Conservation (phyloP, 1,284 basidiomycete species). For the Puccinia coronata region DNA sequence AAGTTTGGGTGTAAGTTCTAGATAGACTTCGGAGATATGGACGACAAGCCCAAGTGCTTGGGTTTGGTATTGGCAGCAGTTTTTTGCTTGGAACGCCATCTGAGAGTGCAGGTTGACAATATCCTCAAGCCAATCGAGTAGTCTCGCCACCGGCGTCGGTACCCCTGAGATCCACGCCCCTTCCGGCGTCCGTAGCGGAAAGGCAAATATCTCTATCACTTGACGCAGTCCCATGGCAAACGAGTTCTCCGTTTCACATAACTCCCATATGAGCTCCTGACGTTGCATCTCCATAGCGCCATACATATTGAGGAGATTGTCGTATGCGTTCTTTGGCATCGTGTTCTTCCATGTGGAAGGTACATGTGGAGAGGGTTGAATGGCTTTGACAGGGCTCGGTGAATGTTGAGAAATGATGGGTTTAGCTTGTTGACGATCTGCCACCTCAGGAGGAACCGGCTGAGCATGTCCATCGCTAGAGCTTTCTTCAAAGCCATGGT, state of each 20-base stretch:
- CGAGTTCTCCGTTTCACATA: slow-evolving; percentile 69
- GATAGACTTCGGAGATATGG: slow-evolving; percentile 61
- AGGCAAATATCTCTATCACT: slow-evolving; percentile 70
- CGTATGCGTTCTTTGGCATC: slow-evolving; percentile 52
- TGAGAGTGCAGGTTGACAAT: slow-evolving; percentile 64
- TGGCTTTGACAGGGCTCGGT: not conserved
- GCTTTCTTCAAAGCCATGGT: slow-evolving; percentile 14
- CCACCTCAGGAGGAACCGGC: not conserved
- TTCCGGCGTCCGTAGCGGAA: slow-evolving; percentile 68
- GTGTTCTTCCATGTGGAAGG: slow-evolving; percentile 34
- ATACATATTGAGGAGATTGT: slow-evolving; percentile 61
- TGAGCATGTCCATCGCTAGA: not conserved
- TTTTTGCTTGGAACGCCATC: slow-evolving; percentile 73
- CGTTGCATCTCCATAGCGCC: slow-evolving; percentile 66
- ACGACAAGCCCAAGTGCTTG: slow-evolving; percentile 55
- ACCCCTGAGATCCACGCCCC: slow-evolving; percentile 72
- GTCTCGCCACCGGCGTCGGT: slow-evolving; percentile 64
- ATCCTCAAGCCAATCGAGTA: slow-evolving; percentile 66
- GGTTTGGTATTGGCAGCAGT: slow-evolving; percentile 78
- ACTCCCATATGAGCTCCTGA: slow-evolving; percentile 70
- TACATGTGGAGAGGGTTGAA: not conserved
- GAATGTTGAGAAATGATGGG: not conserved
- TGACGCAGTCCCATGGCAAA: slow-evolving; percentile 70
- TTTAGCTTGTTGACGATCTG: not conserved
- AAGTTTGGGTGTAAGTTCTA: not conserved